Base-by-base conservation (phyloP, 331 rosid species). In the Rosa hybrid region DNA sequence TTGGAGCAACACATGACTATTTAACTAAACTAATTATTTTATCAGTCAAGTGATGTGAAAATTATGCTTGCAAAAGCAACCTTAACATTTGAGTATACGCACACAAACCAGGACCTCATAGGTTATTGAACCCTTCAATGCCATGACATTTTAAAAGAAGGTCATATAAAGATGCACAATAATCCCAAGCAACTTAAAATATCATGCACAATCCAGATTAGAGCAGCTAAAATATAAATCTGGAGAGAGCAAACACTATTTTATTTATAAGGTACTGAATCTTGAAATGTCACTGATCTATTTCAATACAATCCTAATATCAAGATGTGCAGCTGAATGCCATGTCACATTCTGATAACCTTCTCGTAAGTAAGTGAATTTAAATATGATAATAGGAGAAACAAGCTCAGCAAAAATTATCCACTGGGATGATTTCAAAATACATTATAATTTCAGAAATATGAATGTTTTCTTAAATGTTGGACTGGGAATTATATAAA, bases 101-200 rank as follows among this genome's bases (percentile, higher is more conserved):
- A 9, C 23, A 39, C 46, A 67, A 59, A 8, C 21, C 67, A 23
- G 42, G 56, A 57, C 14, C 53, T 38, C 21, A 59, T n/a, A 75
- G 42, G 69, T 57, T 42, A 75, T 57, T 21, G 42, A 75, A 57
- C 54, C 56, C 56, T 54, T 64, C 70, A 59, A 57, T 38, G 39
- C 69, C 69, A 57, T 57, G 23, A 75, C 68, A 21, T 74, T 74
- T 34, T 34, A 38, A 45, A 75, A 56, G 8, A 42, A 41, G 5
- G 34, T 45, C 21, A 23, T 16, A 63, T 44, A 75, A 59, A 59
- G 69, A 67, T 60, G 79, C 79, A 59, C 8, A 59, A 42, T 27
- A 75, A 75, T 34, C 54, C 54, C 64, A 42, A 7, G 46, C 44
- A 75, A 21, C 68, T 60, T 59, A 57, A 42, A 42, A 41, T 42